Evolutionary conservation across 140 eudicot genomes (phyloP).

Genomic region (Oenanthe javanica): DNA sequence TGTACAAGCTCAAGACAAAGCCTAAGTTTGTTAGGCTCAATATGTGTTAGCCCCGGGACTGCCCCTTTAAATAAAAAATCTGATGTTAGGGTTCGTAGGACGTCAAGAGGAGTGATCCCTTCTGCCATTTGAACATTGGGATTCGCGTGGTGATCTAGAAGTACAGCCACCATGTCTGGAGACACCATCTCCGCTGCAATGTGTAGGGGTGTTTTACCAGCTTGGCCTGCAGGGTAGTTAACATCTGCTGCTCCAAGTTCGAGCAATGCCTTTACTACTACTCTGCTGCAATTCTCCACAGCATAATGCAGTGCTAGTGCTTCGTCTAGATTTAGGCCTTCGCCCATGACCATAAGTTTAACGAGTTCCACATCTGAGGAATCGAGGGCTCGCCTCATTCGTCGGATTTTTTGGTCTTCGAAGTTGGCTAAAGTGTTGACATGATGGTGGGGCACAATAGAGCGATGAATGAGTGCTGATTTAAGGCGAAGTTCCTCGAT

Average conservation of each 20-base stretch:
- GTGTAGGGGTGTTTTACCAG: slow-evolving; percentile 87
- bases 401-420: slow-evolving; percentile 80
- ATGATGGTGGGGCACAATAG: slow-evolving; percentile 44
- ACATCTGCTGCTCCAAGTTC: slow-evolving; percentile 97
- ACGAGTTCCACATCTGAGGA: slow-evolving; percentile 96
- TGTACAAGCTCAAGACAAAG: slow-evolving; percentile 93
- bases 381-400: slow-evolving; percentile 94
- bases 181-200: slow-evolving; percentile 95
- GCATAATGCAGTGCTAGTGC: slow-evolving; percentile 87
- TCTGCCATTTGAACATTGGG: slow-evolving; percentile 80
- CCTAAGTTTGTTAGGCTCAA: slow-evolving; percentile 93
- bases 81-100: slow-evolving; percentile 85
- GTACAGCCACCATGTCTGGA: slow-evolving; percentile 95
- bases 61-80: slow-evolving; percentile 93
- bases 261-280: slow-evolving; percentile 83
- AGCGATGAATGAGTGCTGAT: slow-evolving; percentile 61
- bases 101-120: slow-evolving; percentile 83
- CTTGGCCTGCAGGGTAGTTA: slow-evolving; percentile 86
- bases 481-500: slow-evolving; percentile 88
- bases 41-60: slow-evolving; percentile 64
- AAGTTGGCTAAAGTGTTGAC: slow-evolving; percentile 52
- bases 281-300: slow-evolving; percentile 80
- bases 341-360: slow-evolving; percentile 98
- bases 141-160: slow-evolving; percentile 95
- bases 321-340: slow-evolving; percentile 85